Evolutionary conservation across 1,284 basidiomycete species (phyloP), one percentile per base, ranked within the genome.

Genomic region (Paramarasmius palmivorus): DNA sequence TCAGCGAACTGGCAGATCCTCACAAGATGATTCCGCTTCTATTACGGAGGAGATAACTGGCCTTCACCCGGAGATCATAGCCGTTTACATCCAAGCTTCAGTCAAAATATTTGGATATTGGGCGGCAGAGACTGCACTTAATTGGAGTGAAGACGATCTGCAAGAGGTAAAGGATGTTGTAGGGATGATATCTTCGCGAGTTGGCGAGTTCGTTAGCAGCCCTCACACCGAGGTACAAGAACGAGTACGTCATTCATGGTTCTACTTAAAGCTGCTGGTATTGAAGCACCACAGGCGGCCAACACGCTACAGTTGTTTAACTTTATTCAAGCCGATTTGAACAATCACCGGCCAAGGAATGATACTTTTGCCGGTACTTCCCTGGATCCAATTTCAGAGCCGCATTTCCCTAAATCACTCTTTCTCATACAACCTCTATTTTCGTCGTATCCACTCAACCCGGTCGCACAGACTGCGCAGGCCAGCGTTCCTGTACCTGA

Each of bases 201-300:
- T 92, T 50, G 66, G 73, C n/a, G 73, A 74, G 41, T 78, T 92
- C 56, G 74, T 77, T 23, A 68, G 73, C 2, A 84, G 77, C 63
- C 70, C 80, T 3, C 81, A 95, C 61, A 86, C 93, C 35, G 95
- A 98, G 65, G 88, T 98, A 12, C 92, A 95, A 70, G 94, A 98
- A 70, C 78, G 96, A 62, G 91, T 92, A 60, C 58, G 87, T 74
- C n/a, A 17, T 4, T 20, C 19, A 3, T 38, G 6, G 17, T 50
- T 34, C 22, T 37, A 25, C 41, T 34, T 17, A 26, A 8, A 22
- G n/a, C n/a, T 34, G 17, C 39, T 17, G 29, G 55, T 32, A 42
- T 55, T 53, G 23, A 25, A 52, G 20, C 59, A n/a, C n/a, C n/a
- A n/a, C n/a, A 93, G 85, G 91, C 93, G 4, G 84, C 90, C 12